These are phyloP conservation scores for Synchytrium microbalum DNA, from an alignment of 371 early-diverging fungal species.

Conservation along the genomic window DNA sequence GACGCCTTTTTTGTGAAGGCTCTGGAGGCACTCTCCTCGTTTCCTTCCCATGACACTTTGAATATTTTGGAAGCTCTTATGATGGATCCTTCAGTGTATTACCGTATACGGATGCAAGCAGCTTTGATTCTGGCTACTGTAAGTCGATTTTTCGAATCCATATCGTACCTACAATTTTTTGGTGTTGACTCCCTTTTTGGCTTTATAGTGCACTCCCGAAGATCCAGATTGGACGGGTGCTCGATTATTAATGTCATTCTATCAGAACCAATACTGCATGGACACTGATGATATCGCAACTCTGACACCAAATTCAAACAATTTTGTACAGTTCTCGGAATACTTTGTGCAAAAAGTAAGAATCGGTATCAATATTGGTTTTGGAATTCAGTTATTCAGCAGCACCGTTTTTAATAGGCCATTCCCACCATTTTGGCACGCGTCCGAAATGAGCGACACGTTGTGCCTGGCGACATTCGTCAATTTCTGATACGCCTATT, in stretches of 20 bases:
- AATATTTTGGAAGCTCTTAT: conserved; percentile 32
- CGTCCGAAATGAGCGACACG: conserved; percentile 56
- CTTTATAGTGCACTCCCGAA: conserved; percentile 44
- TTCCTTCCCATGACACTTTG: conserved; percentile 9
- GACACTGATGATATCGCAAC: conserved; percentile 8
- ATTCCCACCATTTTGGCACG: conserved; percentile 65
- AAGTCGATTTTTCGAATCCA: conserved; percentile 6
- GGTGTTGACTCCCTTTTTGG: not conserved
- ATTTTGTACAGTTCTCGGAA: conserved; percentile 73
- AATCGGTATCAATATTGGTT: not conserved
- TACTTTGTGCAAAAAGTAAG: conserved; percentile 78
- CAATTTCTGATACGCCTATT: conserved; percentile 66
- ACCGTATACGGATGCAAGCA: conserved; percentile 87
- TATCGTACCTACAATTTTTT: conserved; percentile 2
- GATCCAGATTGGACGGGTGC: conserved; percentile 61
- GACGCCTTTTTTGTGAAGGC: conserved; percentile 11
- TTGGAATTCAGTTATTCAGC: conserved; percentile 4
- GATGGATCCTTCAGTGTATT: conserved; percentile 78
- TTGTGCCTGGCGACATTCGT: conserved; percentile 56
- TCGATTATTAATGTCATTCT: conserved; percentile 66
- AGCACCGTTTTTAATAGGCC: conserved; percentile 27
- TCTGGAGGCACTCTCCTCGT: conserved; percentile 19
- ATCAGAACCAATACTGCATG: conserved; percentile 63
- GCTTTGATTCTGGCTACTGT: conserved; percentile 75
- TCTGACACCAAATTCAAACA: conserved; percentile 73